phyloP scores from a whole-genome alignment of 202 grass and related monocot genomes.

The Digitaria exilis region DNA sequence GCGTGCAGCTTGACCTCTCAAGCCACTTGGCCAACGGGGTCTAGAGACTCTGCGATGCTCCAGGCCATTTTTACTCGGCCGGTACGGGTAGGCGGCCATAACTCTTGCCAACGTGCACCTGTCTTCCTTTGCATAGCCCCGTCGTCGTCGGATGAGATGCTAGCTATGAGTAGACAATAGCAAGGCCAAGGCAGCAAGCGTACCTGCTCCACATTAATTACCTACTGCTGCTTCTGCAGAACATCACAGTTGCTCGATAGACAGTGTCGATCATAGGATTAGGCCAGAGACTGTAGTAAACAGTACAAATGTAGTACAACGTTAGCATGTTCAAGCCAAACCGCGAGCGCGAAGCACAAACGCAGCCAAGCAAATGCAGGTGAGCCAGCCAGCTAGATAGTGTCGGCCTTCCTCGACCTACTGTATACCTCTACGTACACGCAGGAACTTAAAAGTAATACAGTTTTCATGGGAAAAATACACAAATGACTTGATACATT shows the following conservation, averaged over 20 bases:
- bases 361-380: neutral
- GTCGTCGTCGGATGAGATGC: neutral
- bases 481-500: neutral
- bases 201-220: neutral
- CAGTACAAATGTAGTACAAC: neutral
- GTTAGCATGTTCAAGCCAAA: neutral
- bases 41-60: neutral
- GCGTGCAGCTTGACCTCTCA: neutral
- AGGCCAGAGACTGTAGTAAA: neutral
- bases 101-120: constrained; percentile 4
- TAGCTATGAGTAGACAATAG: neutral
- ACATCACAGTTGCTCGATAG: neutral
- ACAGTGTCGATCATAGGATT: neutral
- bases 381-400: neutral
- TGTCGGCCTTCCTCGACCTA: neutral
- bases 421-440: neutral
- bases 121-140: neutral
- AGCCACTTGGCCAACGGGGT: no score
- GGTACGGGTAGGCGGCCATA: neutral
- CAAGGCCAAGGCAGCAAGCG: no score
- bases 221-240: neutral
- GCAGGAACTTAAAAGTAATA: neutral
- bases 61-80: neutral
- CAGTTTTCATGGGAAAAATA: constrained; percentile 2
- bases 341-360: neutral